These are phyloP conservation scores for Calonectria ilicicola DNA, from an alignment of 2,329 filamentous ascomycete genomes.

Conservation along the genomic window DNA sequence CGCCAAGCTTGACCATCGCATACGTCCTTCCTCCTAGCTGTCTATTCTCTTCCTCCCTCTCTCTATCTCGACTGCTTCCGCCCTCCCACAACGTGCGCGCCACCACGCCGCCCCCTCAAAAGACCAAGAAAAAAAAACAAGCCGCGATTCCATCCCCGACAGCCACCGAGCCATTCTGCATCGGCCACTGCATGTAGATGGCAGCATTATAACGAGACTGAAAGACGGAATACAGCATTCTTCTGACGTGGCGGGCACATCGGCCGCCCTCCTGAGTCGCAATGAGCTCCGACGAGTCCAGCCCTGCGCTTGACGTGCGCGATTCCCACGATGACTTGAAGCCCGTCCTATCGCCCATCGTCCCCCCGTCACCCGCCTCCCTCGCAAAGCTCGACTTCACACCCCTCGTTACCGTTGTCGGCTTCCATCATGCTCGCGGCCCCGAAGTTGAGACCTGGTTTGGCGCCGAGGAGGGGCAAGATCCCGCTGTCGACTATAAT, in stretches of 20 bases:
- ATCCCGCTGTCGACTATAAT: slow-evolving; percentile 86
- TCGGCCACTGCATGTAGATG: slow-evolving; percentile 36
- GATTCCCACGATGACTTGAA: slow-evolving; percentile 41
- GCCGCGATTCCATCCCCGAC: not conserved
- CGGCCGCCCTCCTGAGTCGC: slow-evolving; percentile 14
- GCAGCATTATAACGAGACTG: slow-evolving; percentile 29
- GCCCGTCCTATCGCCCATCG: slow-evolving; percentile 47
- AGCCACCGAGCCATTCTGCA: not conserved
- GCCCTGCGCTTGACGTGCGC: slow-evolving; percentile 36
- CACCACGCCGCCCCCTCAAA: not conserved
- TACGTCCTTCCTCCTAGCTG: not conserved
- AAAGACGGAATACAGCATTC: slow-evolving; percentile 26
- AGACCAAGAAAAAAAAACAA: not conserved
- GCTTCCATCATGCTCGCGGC: slow-evolving; percentile 87
- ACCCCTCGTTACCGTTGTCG: slow-evolving; percentile 83
- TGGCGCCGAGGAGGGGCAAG: slow-evolving; percentile 77
- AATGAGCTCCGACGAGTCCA: slow-evolving; percentile 47
- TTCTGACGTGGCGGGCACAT: slow-evolving; percentile 18
- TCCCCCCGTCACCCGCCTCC: slow-evolving; percentile 46
- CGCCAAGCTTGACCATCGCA: not conserved
- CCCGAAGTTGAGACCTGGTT: slow-evolving; percentile 97
- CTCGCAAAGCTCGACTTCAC: slow-evolving; percentile 59
- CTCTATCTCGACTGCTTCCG: not conserved
- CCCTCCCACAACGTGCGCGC: not conserved
- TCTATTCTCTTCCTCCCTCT: not conserved